Evolutionary conservation across 495 filamentous ascomycete species (phyloP).

Genomic region (Aspergillus sparsus): DNA sequence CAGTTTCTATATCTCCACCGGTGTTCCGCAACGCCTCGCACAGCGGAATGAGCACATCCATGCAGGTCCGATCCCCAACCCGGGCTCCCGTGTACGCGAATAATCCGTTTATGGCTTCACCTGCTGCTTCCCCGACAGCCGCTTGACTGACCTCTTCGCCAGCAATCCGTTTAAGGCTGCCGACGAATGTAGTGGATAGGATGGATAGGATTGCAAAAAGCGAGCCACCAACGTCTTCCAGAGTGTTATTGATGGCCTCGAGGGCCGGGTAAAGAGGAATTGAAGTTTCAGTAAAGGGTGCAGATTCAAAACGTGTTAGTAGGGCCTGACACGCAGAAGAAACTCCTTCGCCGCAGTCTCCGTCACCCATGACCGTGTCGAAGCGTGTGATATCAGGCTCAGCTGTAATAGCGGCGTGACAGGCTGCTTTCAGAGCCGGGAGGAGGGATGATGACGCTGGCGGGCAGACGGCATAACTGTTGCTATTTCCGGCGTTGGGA

Average conservation of each 20-base stretch:
- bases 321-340: not conserved
- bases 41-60: slow-evolving; percentile 4
- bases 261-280: slow-evolving; percentile 1
- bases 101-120: not conserved
- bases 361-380: slow-evolving; percentile 8
- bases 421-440: slow-evolving; percentile 4
- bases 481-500: not conserved
- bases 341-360: slow-evolving; percentile 5
- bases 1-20: not conserved
- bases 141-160: not conserved
- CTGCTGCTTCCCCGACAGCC: not conserved
- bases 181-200: not conserved
- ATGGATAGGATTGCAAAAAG: slow-evolving; percentile 10
- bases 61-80: slow-evolving; percentile 3
- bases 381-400: slow-evolving; percentile 8
- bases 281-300: not conserved
- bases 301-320: not conserved
- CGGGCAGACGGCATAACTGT: too few species aligned
- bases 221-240: not conserved
- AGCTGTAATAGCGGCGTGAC: not conserved
- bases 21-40: not conserved
- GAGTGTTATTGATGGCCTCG: slow-evolving; percentile 2
- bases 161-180: not conserved
- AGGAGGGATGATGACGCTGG: not conserved
- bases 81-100: slow-evolving; percentile 2